A percentile compares a stretch with the other conserved stretches of the same genome.
These are phyloP conservation scores for Globisporangium takayamanum DNA, from an alignment of 352 stramenopile genomes.

Conservation along the genomic window DNA sequence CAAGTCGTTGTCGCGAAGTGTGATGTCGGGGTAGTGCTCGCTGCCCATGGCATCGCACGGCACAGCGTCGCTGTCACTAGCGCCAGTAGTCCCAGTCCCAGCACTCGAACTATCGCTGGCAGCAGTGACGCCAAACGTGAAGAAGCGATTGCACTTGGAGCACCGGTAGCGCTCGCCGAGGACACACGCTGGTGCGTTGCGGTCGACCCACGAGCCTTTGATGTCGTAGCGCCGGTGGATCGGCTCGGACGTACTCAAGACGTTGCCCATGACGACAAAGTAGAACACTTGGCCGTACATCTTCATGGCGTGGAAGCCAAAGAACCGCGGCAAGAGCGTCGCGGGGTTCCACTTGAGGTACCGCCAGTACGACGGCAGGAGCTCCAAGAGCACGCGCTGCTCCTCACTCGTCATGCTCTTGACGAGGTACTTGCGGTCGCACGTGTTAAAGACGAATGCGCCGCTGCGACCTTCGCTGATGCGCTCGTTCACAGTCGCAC, in stretches of 20 bases:
- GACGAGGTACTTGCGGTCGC: slow-evolving; percentile 86
- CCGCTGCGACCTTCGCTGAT: slow-evolving; percentile 85
- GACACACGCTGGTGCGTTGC: slow-evolving; percentile 71
- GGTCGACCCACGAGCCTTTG: slow-evolving; percentile 88
- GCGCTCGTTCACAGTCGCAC: slow-evolving; percentile 81
- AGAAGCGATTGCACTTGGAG: slow-evolving; percentile 83
- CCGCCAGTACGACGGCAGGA: slow-evolving; percentile 77
- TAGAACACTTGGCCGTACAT: slow-evolving; percentile 90
- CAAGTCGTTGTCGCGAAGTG: slow-evolving; percentile 79
- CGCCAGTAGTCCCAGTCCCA: neutral
- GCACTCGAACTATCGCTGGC: neutral
- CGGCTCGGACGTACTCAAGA: slow-evolving; percentile 74
- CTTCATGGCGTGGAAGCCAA: slow-evolving; percentile 87
- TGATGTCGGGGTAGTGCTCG: slow-evolving; percentile 81
- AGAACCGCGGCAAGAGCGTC: slow-evolving; percentile 86
- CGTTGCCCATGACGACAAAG: slow-evolving; percentile 92
- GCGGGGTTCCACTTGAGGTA: slow-evolving; percentile 87
- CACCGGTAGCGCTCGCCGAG: slow-evolving; percentile 73
- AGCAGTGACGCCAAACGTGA: slow-evolving; percentile 51
- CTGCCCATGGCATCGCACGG: slow-evolving; percentile 48
- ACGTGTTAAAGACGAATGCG: slow-evolving; percentile 89
- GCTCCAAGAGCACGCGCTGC: slow-evolving; percentile 66
- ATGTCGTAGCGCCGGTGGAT: slow-evolving; percentile 90
- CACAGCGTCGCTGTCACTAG: slow-evolving; percentile 13
- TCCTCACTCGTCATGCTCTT: slow-evolving; percentile 84